Evolutionary conservation across 2,329 filamentous ascomycete species (phyloP).

Genomic region (Leptographium radiaticola): DNA sequence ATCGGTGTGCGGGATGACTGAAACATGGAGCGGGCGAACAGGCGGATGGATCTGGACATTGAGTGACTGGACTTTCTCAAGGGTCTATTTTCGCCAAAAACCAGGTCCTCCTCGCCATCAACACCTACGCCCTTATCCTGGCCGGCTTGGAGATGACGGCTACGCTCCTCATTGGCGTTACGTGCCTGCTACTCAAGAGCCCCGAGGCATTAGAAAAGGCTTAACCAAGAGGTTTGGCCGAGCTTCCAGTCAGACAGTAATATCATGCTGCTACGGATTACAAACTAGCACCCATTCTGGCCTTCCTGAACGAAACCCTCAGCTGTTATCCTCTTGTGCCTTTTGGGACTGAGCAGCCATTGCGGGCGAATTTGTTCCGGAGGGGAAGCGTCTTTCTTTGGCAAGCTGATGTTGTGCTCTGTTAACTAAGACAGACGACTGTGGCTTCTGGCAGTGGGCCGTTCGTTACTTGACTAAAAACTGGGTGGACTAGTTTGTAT

Average conservation of each 20-base stretch:
- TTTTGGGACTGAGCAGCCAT: constrained; percentile 16
- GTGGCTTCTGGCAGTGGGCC: constrained; percentile 13
- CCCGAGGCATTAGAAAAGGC: constrained; percentile 11
- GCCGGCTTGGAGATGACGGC: constrained; percentile 35
- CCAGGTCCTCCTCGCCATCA: not conserved
- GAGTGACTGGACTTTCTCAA: constrained; percentile 16
- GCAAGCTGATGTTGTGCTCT: constrained; percentile 22
- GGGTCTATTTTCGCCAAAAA: constrained; percentile 11
- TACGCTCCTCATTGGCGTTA: constrained; percentile 21
- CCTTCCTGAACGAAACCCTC: constrained; percentile 9
- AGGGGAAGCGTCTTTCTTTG: constrained; percentile 16
- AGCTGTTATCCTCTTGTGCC: constrained; percentile 10
- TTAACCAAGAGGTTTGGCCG: constrained; percentile 16
- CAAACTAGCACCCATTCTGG: constrained; percentile 8
- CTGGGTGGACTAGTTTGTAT: constrained; percentile 21
- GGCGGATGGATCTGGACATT: constrained; percentile 10
- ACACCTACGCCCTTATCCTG: constrained; percentile 9
- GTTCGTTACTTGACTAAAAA: constrained; percentile 22
- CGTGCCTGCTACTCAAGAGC: constrained; percentile 17
- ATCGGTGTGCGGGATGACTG: not conserved
- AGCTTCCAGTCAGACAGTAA: constrained; percentile 15
- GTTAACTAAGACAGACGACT: constrained; percentile 23
- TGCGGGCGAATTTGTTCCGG: constrained; percentile 20
- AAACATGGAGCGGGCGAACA: constrained; percentile 2
- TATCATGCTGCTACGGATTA: constrained; percentile 10